Base-by-base conservation (phyloP, 768 basidiomycete genomes). In the Antrodiella citrinella region DNA sequence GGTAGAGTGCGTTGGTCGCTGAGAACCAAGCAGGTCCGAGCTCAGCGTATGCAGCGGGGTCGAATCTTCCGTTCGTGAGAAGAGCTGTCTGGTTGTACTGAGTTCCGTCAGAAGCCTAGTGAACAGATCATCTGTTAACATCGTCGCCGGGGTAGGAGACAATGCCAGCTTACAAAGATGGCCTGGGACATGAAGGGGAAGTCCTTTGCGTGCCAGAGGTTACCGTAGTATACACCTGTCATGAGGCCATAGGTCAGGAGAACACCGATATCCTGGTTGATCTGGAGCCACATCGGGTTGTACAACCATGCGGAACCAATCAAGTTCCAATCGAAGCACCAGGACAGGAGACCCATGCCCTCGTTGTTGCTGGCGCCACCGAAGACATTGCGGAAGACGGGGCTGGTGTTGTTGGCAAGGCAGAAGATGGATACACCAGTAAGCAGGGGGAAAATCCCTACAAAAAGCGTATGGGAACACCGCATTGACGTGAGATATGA, bases 271-370 rank as follows among this genome's bases (percentile, higher is more conserved):
- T 54, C 54, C 49, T 62, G 51, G 54, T 58, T 58, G 51, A 59
- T 54, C 42, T 51, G 49, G 41, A 62, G 54, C 61, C 59, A 62
- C 47, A 65, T 50, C 15, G 64, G 64, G 46, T 48, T 54, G 59
- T 58, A 65, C 26, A 72, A 60, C 35, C 73, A 74, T 22, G 70
- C 69, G 45, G 71, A 67, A 30, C 71, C 75, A 51, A 79, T 72
- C 51, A 77, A 72, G 56, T 80, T 77, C 81, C 82, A 84, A 57
- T 84, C 82, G 12, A 84, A 65, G 54, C 71, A 80, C 38, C 82
- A 59, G 1, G 81, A 72, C 39, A 84, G 73, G 47, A 77, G 63
- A 11, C 80, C 82, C 39, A 83, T 71, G 4, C 81, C 81, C 61
- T 82, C 80, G 48, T 84, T 64, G 57, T 64, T 64, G 54, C 56